A percentile compares a stretch with the other conserved stretches of the same genome.
Evolutionary conservation across 306 rosid genomes (phyloP).

Genomic region (Quercus dentata): DNA sequence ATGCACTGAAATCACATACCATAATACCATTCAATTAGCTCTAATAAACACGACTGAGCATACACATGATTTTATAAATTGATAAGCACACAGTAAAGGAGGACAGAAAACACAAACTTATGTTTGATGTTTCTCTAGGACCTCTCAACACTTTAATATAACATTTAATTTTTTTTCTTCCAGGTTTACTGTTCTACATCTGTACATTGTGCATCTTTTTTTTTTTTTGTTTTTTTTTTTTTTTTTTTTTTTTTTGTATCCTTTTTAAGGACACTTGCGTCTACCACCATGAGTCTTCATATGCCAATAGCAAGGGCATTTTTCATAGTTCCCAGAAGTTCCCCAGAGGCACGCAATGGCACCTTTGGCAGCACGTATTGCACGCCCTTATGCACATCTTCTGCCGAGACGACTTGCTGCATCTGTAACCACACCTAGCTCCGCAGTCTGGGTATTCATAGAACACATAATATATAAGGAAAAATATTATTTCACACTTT

Average conservation of each 20-base stretch:
- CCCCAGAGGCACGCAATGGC: slow-evolving; percentile 46
- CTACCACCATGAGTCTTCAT: slow-evolving; percentile 31
- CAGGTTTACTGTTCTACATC: too few species aligned
- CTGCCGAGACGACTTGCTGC: slow-evolving; percentile 29
- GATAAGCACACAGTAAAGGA: too few species aligned
- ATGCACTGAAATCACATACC: too few species aligned
- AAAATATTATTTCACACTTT: neutral
- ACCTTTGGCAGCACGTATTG: slow-evolving; percentile 30
- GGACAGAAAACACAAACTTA: too few species aligned
- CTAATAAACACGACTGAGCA: too few species aligned
- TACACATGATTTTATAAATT: too few species aligned
- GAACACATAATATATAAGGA: neutral
- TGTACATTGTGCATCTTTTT: too few species aligned
- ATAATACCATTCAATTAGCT: too few species aligned
- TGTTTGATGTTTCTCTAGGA: too few species aligned
- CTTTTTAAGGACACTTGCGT: slow-evolving; percentile 35
- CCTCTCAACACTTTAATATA: too few species aligned
- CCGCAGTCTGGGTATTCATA: slow-evolving; percentile 20
- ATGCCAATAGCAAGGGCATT: slow-evolving; percentile 39
- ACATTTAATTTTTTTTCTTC: neutral
- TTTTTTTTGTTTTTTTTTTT: too few species aligned
- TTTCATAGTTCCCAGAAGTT: slow-evolving; percentile 21
- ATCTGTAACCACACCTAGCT: slow-evolving; percentile 28
- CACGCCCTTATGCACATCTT: slow-evolving; percentile 35
- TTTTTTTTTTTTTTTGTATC: too few species aligned